Conservation (phyloP, 2,329 filamentous ascomycete genomes). For the Thermomyces lanuginosus region DNA sequence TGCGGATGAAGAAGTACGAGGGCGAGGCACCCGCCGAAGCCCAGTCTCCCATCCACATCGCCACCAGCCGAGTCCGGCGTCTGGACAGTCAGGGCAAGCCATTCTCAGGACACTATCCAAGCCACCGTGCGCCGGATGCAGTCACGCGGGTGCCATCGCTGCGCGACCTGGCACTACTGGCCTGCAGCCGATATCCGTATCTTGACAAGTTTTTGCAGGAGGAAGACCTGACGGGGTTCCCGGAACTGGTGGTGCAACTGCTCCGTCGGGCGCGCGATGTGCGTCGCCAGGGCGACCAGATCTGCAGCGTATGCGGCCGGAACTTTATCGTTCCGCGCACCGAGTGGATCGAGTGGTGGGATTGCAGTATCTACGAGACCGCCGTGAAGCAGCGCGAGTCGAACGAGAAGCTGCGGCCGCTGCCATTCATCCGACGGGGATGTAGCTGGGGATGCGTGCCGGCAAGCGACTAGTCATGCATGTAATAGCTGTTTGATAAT, state of each 20-base stretch:
- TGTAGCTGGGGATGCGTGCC: conserved; percentile 27
- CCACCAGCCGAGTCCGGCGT: conserved; percentile 16
- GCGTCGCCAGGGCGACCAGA: conserved; percentile 20
- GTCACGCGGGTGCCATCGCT: conserved; percentile 22
- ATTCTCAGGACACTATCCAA: no score
- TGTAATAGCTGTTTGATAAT: no score
- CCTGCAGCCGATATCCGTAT: conserved; percentile 20
- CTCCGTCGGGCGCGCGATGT: conserved; percentile 20
- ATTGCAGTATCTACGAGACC: conserved; percentile 24
- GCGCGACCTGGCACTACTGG: conserved; percentile 27
- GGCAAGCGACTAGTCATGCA: not conserved
- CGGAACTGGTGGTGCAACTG: conserved; percentile 19
- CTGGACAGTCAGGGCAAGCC: conserved; percentile 24
- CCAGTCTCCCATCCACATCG: conserved; percentile 22
- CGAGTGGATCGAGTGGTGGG: conserved; percentile 32
- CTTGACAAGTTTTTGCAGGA: conserved; percentile 21
- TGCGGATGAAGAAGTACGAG: conserved; percentile 12
- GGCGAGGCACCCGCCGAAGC: conserved; percentile 14
- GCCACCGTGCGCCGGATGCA: conserved; percentile 8
- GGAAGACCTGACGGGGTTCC: conserved; percentile 17
- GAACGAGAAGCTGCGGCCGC: conserved; percentile 18
- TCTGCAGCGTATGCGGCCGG: conserved; percentile 26
- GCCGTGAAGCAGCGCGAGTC: conserved; percentile 17
- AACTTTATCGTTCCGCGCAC: conserved; percentile 26
- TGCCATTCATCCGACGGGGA: conserved; percentile 25